phyloP scores from a whole-genome alignment of 225 moss, liverwort and hornwort genomes.

The Rhytidiadelphus loreus region DNA sequence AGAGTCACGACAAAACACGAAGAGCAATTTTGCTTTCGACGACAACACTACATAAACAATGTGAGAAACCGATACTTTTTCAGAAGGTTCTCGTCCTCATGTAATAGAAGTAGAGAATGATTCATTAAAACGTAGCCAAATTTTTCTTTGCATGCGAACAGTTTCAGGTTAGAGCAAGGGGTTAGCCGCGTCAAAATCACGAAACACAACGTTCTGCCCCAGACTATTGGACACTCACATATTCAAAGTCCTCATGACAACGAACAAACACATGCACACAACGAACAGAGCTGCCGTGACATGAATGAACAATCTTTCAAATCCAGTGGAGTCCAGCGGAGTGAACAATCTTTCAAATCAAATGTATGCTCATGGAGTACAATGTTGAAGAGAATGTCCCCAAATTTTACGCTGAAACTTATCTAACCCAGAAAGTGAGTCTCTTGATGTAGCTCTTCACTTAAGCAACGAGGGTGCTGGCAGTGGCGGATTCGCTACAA shows the following conservation, averaged over 20 bases:
- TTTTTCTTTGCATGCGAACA: too few species aligned
- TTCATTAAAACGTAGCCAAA: too few species aligned
- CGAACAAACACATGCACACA: not conserved
- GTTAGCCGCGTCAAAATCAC: not conserved
- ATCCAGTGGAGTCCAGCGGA: not conserved
- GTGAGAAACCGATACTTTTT: not conserved
- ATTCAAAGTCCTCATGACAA: not conserved
- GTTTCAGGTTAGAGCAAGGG: not conserved
- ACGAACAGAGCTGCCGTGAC: not conserved
- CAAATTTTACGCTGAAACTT: not conserved
- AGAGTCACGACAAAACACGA: too few species aligned
- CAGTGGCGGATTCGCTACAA: conserved; percentile 58
- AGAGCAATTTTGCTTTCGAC: too few species aligned
- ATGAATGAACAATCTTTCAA: too few species aligned
- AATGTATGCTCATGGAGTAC: not conserved
- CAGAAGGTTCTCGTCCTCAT: not conserved
- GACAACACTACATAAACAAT: too few species aligned
- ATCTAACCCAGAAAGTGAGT: not conserved
- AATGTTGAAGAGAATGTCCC: not conserved
- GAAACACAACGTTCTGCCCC: too few species aligned
- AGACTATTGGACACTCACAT: not conserved
- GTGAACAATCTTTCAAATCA: not conserved
- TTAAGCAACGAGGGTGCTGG: conserved; percentile 60
- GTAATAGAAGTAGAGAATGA: too few species aligned
- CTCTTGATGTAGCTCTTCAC: not conserved